Evolutionary conservation across 306 rosid species (phyloP), one percentile per base, ranked within the genome.

Genomic region (cucumber (Cucumis sativus)): DNA sequence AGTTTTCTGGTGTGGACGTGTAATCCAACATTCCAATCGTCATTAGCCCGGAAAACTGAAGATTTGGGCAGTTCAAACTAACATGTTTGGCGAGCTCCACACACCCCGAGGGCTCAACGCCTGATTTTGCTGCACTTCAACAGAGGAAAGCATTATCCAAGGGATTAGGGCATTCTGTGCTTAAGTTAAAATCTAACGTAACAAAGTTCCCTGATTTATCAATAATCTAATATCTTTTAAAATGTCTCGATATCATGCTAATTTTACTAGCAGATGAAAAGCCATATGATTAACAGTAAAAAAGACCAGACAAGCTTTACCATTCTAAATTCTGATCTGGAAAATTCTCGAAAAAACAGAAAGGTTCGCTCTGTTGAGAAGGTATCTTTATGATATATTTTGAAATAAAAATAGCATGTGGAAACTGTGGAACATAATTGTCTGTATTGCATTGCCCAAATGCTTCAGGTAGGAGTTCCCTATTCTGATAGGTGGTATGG

Each of bases 21-120:
- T 95, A 92, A 78, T 95, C 98, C 30, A 81, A 84, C 98, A 95
- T 95, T 62, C 98, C 98, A 87, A 90, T 92, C 54, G 97, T 95
- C 97, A 95, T 95, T 59, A 95, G 82, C 63, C 98, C 97, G 83
- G 84, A 85, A 80, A 95, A 90, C 82, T 89, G 88, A 30, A 95
- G 97, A 84, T 92, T 87, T 84, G 90, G 87, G 85, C 97, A 88
- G 81, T 79, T 84, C 45, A 45, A 74, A 57, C 78, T 84, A 75
- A 95, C 89, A 84, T 95, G 95, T 82, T 88, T 90, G 67, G 86
- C 97, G 45, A 95, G 92, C 71, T 90, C 97, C 74, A 88, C 90
- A 77, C 97, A 92, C 52, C 55, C 77, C 74, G 88, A 67, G 51
- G 97, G 98, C 82, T 92, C 92, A 77, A 92, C 93, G 23, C 98